These are phyloP conservation scores for Dalechampia spathulata DNA, from an alignment of 441 rosid species.

Conservation along the genomic window DNA sequence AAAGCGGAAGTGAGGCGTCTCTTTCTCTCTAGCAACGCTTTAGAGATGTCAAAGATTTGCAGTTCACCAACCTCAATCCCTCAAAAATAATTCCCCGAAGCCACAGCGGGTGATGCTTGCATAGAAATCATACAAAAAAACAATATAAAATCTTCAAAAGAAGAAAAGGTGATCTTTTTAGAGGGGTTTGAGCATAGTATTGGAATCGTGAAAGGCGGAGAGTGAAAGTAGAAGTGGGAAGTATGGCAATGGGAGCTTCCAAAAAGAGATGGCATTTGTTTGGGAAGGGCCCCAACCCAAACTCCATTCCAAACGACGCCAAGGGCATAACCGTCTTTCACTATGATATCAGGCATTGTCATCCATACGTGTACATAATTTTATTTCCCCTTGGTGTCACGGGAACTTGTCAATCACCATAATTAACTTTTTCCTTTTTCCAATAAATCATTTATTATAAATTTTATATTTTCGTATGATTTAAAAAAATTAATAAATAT, in stretches of 20 bases:
- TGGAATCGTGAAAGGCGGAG: constrained; percentile 4
- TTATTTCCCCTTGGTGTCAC: neutral
- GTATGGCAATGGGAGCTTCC: constrained; percentile 8
- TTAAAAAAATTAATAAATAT: too few relatives aligned
- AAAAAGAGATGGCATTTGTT: constrained; percentile 12
- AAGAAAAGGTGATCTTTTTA: neutral
- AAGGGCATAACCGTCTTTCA: constrained; percentile 23
- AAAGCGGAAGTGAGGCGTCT: too few relatives aligned
- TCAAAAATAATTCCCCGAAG: constrained; percentile 15
- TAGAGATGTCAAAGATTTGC: constrained; percentile 18
- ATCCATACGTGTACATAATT: neutral
- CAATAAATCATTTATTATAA: too few relatives aligned
- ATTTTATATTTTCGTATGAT: too few relatives aligned
- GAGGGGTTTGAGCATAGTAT: too few relatives aligned
- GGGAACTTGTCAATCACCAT: neutral
- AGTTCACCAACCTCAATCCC: constrained; percentile 33
- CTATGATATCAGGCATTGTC: too few relatives aligned
- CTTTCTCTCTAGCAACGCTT: neutral
- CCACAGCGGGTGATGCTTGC: too few relatives aligned
- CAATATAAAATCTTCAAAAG: too few relatives aligned
- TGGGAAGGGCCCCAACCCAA: constrained; percentile 1
- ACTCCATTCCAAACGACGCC: too few relatives aligned
- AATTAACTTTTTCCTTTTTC: too few relatives aligned
- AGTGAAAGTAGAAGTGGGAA: neutral
- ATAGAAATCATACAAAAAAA: too few relatives aligned